Conservation (phyloP, 1,284 basidiomycete genomes). For the Melampsora larici-populina region DNA sequence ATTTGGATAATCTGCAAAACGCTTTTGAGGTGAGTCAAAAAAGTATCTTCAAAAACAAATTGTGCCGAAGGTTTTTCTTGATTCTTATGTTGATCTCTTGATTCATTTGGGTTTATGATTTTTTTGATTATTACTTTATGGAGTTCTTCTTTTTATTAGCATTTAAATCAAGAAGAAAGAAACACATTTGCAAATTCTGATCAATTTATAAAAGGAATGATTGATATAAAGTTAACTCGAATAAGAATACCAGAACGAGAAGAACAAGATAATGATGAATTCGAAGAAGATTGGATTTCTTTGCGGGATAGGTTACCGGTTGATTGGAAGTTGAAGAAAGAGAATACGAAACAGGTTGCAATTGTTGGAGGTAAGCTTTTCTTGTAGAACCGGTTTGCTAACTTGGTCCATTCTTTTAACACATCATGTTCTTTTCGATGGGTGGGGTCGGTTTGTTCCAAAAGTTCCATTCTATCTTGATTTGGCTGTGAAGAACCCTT, state of each 20-base stretch:
- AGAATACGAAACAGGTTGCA: not conserved
- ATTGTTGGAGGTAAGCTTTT: not conserved
- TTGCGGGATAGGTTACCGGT: not conserved
- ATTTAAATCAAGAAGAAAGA: not conserved
- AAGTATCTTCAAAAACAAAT: not conserved
- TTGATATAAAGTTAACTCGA: not conserved
- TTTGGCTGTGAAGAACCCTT: slow-evolving; percentile 59
- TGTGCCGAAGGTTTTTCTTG: too few relatives aligned
- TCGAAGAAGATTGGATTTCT: not conserved
- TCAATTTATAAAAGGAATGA: too few relatives aligned
- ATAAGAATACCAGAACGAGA: not conserved
- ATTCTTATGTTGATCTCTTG: too few relatives aligned
- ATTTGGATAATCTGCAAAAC: slow-evolving; percentile 15
- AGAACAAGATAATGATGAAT: not conserved
- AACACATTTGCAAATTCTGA: not conserved
- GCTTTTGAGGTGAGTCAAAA: slow-evolving; percentile 16
- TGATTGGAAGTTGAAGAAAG: not conserved
- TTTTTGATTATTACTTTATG: too few relatives aligned
- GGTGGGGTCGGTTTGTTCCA: slow-evolving; percentile 32
- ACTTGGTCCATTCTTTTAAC: not conserved
- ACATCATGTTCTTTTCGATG: not conserved
- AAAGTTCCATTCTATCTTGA: slow-evolving; percentile 58
- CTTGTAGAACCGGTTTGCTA: not conserved
- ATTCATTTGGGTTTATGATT: too few relatives aligned
- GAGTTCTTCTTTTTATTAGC: not conserved